A percentile compares a stretch with the other conserved stretches of the same genome.
phyloP scores from a whole-genome alignment of 2,329 filamentous ascomycete genomes.

The Epicoccum nigrum region DNA sequence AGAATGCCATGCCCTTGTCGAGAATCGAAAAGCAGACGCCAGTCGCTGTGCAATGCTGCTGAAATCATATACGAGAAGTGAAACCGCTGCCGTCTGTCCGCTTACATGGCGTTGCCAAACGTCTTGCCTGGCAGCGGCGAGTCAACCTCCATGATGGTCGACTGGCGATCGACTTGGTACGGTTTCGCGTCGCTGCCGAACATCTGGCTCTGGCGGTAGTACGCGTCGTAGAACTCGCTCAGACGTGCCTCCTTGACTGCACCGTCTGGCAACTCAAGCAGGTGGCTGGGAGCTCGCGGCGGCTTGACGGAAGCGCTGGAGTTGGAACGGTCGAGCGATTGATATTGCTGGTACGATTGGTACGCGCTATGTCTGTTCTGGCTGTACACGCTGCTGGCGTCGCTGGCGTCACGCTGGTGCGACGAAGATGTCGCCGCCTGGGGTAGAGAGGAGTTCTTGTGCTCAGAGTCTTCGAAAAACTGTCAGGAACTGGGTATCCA shows the following conservation, averaged over 20 bases:
- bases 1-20: not conserved
- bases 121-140: conserved; percentile 27
- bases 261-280: conserved; percentile 16
- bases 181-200: conserved; percentile 19
- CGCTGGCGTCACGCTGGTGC: conserved; percentile 40
- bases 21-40: conserved; percentile 7
- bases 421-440: conserved; percentile 10
- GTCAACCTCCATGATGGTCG: conserved; percentile 39
- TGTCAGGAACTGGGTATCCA: conserved; percentile 33
- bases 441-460: not conserved
- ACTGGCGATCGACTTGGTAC: conserved; percentile 25
- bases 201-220: conserved; percentile 37
- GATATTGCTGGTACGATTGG: conserved; percentile 24
- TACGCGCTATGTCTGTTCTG: conserved; percentile 31
- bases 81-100: not conserved
- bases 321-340: conserved; percentile 13
- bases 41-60: conserved; percentile 3
- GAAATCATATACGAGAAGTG: not conserved
- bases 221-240: conserved; percentile 50
- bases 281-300: conserved; percentile 25
- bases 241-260: conserved; percentile 34
- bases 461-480: conserved; percentile 27
- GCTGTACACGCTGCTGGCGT: conserved; percentile 45
- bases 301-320: conserved; percentile 28
- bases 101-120: conserved; percentile 14